Evolutionary conservation across 2,329 filamentous ascomycete genomes (phyloP), one percentile per base, ranked within the genome.

Genomic region (Passalora sequoiae): DNA sequence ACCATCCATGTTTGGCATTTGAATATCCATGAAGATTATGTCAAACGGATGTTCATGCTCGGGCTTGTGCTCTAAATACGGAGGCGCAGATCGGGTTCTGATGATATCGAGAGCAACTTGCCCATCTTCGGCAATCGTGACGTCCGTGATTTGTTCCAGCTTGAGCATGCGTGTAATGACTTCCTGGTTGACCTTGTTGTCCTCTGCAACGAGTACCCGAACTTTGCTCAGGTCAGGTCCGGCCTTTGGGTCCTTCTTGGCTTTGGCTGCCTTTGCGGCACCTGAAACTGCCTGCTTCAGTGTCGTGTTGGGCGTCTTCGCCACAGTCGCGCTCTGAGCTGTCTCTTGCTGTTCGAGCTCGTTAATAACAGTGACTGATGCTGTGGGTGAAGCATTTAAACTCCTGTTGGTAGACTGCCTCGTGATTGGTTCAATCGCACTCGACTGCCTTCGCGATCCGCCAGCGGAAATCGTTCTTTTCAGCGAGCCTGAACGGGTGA

Each of bases 1-100:
- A 1, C 89, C 89, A 59, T 95, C 89, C 10, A 96, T 76, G 50
- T 92, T 94, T 3, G 89, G 89, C 89, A 96, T 96, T 66, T 86
- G 60, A 3, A 95, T 84, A 58, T 96, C 89, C 89, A 95, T 96
- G 61, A 95, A 92, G 51, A 96, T 91, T 16, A 96, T 73, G 55
- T 94, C 86, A 60, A 89, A 95, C 2, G 77, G 28, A 42, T 77
- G 73, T 40, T 82, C 77, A 27, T 76, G 76, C 12, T 31, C 30
- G 13, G 37, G 17, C 6, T 24, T 22, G 15, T 43, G n/a, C 13
- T 40, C 28, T 35, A 33, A 17, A 17, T 28, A 17, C 20, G 39
- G 38, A 33, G 37, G 30, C 15, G 37, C 15, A n/a, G 49, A 40
- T 7, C 40, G 38, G 9, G 45, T 32, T 28, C 88, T 89, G 51